Percentiles rank a stretch among this genome's conserved stretches.
phyloP scores from a whole-genome alignment of 2,329 filamentous ascomycete genomes.

The Aspergillus transmontanensis region DNA sequence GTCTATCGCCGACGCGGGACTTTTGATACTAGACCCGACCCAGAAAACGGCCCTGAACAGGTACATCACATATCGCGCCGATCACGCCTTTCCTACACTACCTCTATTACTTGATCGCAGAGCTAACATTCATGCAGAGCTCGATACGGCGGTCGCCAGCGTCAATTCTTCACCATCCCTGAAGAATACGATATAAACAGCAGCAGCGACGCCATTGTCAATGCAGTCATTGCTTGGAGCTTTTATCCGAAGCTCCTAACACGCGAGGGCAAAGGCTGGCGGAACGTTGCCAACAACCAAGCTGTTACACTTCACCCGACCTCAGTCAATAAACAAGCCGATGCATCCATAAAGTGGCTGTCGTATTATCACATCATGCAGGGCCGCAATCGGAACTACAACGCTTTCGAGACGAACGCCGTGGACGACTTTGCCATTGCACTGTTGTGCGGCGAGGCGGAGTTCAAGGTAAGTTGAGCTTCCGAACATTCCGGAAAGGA shows the following conservation, averaged over 20 bases:
- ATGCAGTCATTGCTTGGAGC: constrained; percentile 85
- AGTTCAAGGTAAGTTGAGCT: constrained; percentile 68
- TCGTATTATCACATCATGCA: constrained; percentile 99
- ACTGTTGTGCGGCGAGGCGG: constrained; percentile 83
- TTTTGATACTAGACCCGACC: constrained; percentile 72
- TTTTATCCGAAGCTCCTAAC: constrained; percentile 94
- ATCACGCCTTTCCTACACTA: not conserved
- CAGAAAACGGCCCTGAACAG: constrained; percentile 71
- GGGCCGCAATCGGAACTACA: constrained; percentile 74
- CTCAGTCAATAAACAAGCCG: constrained; percentile 76
- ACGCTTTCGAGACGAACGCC: constrained; percentile 85
- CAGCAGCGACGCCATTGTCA: constrained; percentile 75
- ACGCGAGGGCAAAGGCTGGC: constrained; percentile 81
- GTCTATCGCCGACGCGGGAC: constrained; percentile 81
- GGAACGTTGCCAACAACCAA: constrained; percentile 92
- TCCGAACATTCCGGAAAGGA: no score
- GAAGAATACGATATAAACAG: constrained; percentile 73
- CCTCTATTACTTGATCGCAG: not conserved
- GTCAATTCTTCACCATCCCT: constrained; percentile 83
- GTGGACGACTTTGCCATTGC: constrained; percentile 81
- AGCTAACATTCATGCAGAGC: constrained; percentile 36
- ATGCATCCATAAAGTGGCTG: constrained; percentile 69
- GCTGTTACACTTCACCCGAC: constrained; percentile 82
- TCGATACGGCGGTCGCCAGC: constrained; percentile 66
- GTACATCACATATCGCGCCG: constrained; percentile 35